Evolutionary conservation across 768 basidiomycete species (phyloP), one percentile per base, ranked within the genome.

Genomic region (Psilocybe tampanensis): DNA sequence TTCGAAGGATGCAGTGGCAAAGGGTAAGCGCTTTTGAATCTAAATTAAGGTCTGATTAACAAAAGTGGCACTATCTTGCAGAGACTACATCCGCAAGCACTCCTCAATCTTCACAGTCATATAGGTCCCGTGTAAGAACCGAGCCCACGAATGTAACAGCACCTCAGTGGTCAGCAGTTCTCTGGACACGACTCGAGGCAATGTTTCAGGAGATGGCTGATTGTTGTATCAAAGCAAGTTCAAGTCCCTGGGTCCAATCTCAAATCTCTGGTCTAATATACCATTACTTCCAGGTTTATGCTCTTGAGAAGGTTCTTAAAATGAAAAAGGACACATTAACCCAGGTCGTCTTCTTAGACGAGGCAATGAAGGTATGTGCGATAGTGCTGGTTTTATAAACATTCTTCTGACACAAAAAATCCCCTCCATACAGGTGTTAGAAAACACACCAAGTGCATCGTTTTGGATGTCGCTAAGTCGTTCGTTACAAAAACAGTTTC

Each of bases 141-240:
- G 95, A 98, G 66, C 97, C 96, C 9, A 97, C 94, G 0, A 92
- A 81, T 58, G 72, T 89, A 36, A 98, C 90, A 2, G 88, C 90
- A 9, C 90, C 93, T 1, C 93, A 94, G 64, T 99, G 92, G 80
- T 81, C 86, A 0, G 80, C 85, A 4, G 89, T 88, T 4, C 76
- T 97, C 2, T 98, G 95, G 94, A 68, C 73, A 2, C 79, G 92
- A 44, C 74, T 99, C 8, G 94, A 95, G 64, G 76, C 74, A 12
- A 84, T 98, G 66, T 84, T 96, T 13, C 88, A 92, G 64, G 94
- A 95, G 62, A 88, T 99, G 83, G 84, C 92, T 2, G 86, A 86
- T 49, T 91, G 90, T 62, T 98, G 97, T 66, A 86, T 94, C 69
- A 97, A 98, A 81, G 94, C 78, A 63, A 43, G 61, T 22, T 12